Evolutionary conservation across 2,329 filamentous ascomycete species (phyloP), one percentile per base, ranked within the genome.

Genomic region (Emericellopsis atlantica): DNA sequence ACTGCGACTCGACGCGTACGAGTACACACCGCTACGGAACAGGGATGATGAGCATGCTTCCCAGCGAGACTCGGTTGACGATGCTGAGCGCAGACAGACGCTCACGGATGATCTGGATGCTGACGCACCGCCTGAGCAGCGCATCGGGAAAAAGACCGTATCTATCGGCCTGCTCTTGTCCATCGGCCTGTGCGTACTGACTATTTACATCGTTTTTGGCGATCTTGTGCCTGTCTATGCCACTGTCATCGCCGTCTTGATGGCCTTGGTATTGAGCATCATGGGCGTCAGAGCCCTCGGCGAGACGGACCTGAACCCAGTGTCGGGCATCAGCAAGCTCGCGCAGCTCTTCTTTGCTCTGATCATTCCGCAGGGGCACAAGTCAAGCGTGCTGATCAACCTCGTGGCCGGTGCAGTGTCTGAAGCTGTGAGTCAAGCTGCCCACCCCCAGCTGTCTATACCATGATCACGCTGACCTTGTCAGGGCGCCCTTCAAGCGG

Each of bases 321-420:
- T 96, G 3, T 94, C 86, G 1, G 92, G 92, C 29, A 98, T 96
- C 59, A 90, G 84, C 56, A 98, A 98, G 65, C 73, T 98, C 4
- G 94, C 92, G 0, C 92, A 98, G 60, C 76, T 98, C 3, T 82
- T 96, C 55, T 96, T 98, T 59, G 92, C 92, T 3, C 65, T 95
- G 39, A 84, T 93, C 32, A 88, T 93, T 2, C 89, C 92, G 0
- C 69, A 82, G 41, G 77, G 79, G 0, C 79, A 86, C 52, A 82
- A 83, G 51, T 88, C 88, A 33, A 86, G 87, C 11, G 81, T 98
- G n/a, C 72, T 95, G 42, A 94, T 95, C 55, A 98, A 98, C 55
- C 74, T 98, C 2, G 79, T 98, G 6, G 92, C 90, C 1, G 92
- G 92, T 8, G 92, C 92, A 0, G 81, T 98, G 62, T 64, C 62